Evolutionary conservation across 2,329 filamentous ascomycete genomes (phyloP).

Genomic region (Xylariaceae sp.): DNA sequence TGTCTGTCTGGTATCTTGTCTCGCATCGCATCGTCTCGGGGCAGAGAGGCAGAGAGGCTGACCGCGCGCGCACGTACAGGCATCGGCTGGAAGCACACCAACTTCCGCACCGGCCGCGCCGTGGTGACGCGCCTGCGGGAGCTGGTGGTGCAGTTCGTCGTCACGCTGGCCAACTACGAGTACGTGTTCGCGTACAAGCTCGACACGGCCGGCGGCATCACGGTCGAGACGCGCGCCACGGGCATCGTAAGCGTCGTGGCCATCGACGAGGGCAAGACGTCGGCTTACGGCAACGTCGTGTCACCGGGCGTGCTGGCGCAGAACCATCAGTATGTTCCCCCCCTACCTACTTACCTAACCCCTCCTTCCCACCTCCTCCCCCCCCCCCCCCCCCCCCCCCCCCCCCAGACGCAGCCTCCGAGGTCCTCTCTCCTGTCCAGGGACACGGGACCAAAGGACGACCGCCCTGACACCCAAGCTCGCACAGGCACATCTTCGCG

Average conservation of each 20-base stretch:
- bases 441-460: no score
- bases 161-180: conserved; percentile 64
- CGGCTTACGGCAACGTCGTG: conserved; percentile 55
- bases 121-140: conserved; percentile 55
- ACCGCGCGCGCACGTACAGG: conserved; percentile 27
- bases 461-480: no score
- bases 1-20: no score
- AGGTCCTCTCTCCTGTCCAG: no score
- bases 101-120: conserved; percentile 55
- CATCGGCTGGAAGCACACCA: conserved; percentile 64
- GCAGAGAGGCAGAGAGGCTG: no score
- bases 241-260: conserved; percentile 62
- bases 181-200: conserved; percentile 61
- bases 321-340: conserved; percentile 62
- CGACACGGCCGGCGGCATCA: conserved; percentile 54
- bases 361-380: no score
- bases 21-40: no score
- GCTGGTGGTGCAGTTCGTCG: conserved; percentile 60
- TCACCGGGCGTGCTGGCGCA: conserved; percentile 54
- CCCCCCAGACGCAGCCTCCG: no score
- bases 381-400: no score
- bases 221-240: conserved; percentile 55
- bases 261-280: conserved; percentile 44
- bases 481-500: conserved; percentile 51
- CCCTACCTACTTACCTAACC: no score